Evolutionary conservation across 2,329 filamentous ascomycete species (phyloP), one percentile per base, ranked within the genome.

Genomic region (Dothideomycetidae sp.): DNA sequence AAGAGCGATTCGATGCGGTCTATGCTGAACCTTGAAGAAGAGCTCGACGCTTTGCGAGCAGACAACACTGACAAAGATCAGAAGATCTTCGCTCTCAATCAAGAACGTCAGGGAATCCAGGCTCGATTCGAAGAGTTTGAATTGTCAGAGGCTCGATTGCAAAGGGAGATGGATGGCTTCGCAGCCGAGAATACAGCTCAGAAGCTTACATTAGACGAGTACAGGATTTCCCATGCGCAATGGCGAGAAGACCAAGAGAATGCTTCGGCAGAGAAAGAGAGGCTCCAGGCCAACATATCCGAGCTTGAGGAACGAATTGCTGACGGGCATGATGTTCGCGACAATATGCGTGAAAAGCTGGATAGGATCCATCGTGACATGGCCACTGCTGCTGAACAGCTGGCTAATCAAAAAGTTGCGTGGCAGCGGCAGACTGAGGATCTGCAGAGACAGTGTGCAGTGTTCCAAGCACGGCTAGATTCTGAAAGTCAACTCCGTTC

Each of bases 331-430:
- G 75, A 79, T 45, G 72, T 92, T 42, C 78, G 85, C 41, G 83
- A 93, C 54, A 75, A 70, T 43, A 86, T 92, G 72, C 78, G 84
- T 47, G 67, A 68, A 54, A 93, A 90, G 58, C 81, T 94, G 51
- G 74, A 88, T 48, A 75, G 75, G 42, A 66, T 98, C 28, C 86
- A 96, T 58, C 73, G 84, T 45, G 84, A 94, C 48, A 88, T 96
- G 78, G 72, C 76, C 19, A 67, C 67, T 39, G 81, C 84, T 33
- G 78, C 82, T 37, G 74, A 75, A 32, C 79, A 93, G 44, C 75
- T 94, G 44, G 76, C 80, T 14, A 75, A 81, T 49, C 86, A 96
- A 53, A 88, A 86, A 53, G 75, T 79, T 18, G 69, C 72, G 23
- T 86, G 81, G 61, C 74, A 75, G 50, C 80, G 81, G 60, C 79